Evolutionary conservation across 345 rosid genomes (phyloP).

Genomic region (Geranium brycei): DNA sequence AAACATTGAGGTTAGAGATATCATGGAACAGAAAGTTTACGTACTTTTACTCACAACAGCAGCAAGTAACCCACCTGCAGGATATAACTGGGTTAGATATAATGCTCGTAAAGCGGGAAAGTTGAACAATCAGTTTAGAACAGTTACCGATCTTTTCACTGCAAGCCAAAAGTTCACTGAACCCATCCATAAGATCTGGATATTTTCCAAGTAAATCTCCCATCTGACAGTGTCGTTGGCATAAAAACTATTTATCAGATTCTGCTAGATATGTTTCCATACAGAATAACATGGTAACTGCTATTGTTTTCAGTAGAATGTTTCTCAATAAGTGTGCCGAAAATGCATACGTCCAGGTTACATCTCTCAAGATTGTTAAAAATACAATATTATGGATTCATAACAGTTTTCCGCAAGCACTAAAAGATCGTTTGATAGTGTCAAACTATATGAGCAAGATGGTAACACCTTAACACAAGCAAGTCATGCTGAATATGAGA

Average conservation of each 20-base stretch:
- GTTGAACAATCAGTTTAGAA: conserved; percentile 1
- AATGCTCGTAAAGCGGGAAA: conserved; percentile 2
- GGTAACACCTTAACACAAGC: neutral
- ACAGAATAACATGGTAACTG: too few relatives aligned
- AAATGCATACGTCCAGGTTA: neutral
- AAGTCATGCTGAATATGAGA: neutral
- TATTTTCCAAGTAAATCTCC: conserved; percentile 59
- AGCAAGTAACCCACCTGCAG: conserved; percentile 78
- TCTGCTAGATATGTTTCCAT: neutral
- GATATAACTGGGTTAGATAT: conserved; percentile 16
- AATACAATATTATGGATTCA: neutral
- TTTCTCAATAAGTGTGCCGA: neutral
- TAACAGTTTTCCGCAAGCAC: conserved; percentile 3
- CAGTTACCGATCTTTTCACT: conserved; percentile 76
- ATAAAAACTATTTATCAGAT: conserved; percentile 2
- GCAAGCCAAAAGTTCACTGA: conserved; percentile 64
- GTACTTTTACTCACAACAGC: conserved; percentile 76
- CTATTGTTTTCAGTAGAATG: neutral
- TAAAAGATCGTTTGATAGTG: neutral
- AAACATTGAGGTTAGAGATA: conserved; percentile 8
- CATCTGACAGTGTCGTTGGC: conserved; percentile 31
- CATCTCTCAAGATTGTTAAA: neutral
- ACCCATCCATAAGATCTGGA: conserved; percentile 81
- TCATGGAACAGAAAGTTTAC: conserved; percentile 17
- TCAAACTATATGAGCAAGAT: neutral